Percentiles rank a stretch among this genome's conserved stretches.
Conservation (phyloP, 2,329 filamentous ascomycete genomes). For the Cercospora sp. region DNA sequence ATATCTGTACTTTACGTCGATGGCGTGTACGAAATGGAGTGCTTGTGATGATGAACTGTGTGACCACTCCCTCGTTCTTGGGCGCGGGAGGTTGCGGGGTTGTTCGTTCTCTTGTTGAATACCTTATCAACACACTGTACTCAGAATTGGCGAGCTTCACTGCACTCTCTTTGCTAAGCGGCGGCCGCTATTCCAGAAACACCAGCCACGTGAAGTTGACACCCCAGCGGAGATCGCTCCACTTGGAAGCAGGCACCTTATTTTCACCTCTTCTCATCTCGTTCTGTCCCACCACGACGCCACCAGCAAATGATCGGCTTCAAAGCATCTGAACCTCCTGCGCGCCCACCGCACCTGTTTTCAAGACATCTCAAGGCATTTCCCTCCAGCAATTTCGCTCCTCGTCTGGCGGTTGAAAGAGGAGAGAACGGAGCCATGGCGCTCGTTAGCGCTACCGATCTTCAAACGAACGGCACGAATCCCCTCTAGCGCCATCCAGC, state of each 20-base stretch:
- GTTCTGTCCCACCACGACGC: not conserved
- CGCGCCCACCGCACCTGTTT: not conserved
- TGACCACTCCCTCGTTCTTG: not conserved
- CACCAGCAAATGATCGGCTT: not conserved
- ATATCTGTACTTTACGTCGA: slow-evolving; percentile 1
- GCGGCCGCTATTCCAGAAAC: not conserved
- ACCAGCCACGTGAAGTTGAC: not conserved
- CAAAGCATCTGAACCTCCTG: not conserved
- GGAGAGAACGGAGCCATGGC: not conserved
- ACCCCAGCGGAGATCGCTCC: not conserved
- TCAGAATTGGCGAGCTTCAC: too few relatives aligned
- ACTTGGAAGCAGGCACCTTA: not conserved
- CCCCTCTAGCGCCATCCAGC: not conserved
- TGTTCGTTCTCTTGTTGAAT: not conserved
- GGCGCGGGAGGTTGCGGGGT: not conserved
- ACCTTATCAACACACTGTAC: not conserved
- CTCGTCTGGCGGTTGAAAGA: not conserved
- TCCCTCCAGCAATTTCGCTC: not conserved
- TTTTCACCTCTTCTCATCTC: not conserved
- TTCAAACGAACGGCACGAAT: not conserved
- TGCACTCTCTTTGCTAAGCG: not conserved
- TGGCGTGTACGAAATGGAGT: not conserved
- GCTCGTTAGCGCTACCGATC: not conserved
- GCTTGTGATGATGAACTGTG: not conserved
- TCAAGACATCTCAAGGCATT: not conserved